Conservation (phyloP, 1,139 yeast species). For the Blastobotrys indianensis region DNA sequence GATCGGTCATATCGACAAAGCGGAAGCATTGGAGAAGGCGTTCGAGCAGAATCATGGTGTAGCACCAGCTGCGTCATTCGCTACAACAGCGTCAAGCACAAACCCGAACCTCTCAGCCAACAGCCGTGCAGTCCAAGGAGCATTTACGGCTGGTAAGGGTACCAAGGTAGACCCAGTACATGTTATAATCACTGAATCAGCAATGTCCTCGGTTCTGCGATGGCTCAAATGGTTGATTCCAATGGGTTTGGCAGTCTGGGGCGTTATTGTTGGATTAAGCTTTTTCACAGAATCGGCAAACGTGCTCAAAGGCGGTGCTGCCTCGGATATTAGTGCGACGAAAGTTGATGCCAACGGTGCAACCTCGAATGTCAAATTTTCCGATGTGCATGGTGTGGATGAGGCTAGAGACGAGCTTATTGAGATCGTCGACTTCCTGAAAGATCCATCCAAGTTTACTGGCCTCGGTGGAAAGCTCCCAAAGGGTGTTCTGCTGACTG, state of each 20-base stretch:
- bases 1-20: slow-evolving; percentile 72
- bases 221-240: slow-evolving; percentile 91
- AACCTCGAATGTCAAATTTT: slow-evolving; percentile 80
- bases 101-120: too few relatives aligned
- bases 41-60: slow-evolving; percentile 13
- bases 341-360: slow-evolving; percentile 49
- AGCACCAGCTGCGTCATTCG: slow-evolving; percentile 1
- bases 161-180: slow-evolving; percentile 69
- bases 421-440: slow-evolving; percentile 92
- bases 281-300: slow-evolving; percentile 82
- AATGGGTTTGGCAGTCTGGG: slow-evolving; percentile 62
- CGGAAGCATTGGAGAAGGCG: slow-evolving; percentile 44
- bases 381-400: slow-evolving; percentile 96
- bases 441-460: slow-evolving; percentile 93
- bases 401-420: slow-evolving; percentile 97
- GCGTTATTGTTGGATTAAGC: slow-evolving; percentile 52
- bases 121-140: slow-evolving; percentile 20
- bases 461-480: slow-evolving; percentile 97
- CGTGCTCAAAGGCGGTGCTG: slow-evolving; percentile 69
- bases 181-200: slow-evolving; percentile 82
- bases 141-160: slow-evolving; percentile 27
- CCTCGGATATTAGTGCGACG: slow-evolving; percentile 46
- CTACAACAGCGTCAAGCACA: slow-evolving; percentile 8
- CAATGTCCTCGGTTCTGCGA: slow-evolving; percentile 67
- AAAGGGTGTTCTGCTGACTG: slow-evolving; percentile 92